Conservation (phyloP, 129 eudicot species). For the Erigeron canadensis region DNA sequence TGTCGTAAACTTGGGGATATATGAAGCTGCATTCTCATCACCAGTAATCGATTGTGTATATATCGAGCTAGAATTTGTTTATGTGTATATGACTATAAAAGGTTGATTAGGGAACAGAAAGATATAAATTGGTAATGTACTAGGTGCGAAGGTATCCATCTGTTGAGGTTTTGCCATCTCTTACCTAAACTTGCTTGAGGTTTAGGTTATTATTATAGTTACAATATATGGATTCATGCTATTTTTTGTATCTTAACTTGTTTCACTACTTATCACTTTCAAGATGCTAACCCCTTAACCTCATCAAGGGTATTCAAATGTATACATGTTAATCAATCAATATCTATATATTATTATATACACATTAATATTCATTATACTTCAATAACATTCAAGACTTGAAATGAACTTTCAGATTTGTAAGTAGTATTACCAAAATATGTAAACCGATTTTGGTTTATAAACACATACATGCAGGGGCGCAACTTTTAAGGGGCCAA, state of each 20-base stretch:
- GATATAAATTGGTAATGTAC: constrained; percentile 37
- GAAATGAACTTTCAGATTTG: neutral
- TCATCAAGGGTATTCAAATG: constrained; percentile 14
- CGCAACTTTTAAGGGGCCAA: too few species aligned
- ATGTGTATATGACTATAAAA: constrained; percentile 20
- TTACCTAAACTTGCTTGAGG: constrained; percentile 49
- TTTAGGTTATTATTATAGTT: constrained; percentile 34
- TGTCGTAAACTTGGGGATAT: constrained; percentile 95
- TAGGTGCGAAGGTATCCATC: constrained; percentile 30
- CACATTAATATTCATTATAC: neutral
- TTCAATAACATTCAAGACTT: neutral
- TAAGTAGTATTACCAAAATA: neutral
- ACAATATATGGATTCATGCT: constrained; percentile 12
- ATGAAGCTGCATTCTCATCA: constrained; percentile 74
- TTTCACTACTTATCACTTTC: constrained; percentile 23
- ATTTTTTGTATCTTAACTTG: constrained; percentile 5
- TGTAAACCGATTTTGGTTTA: neutral
- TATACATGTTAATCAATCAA: neutral
- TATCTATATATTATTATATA: too few species aligned
- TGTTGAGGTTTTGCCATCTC: constrained; percentile 50
- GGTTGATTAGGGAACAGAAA: constrained; percentile 18
- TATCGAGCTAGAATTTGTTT: neutral
- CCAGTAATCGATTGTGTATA: neutral
- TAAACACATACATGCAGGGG: neutral
- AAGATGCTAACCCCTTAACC: constrained; percentile 39